Base-by-base conservation (phyloP, 2,329 filamentous ascomycete species). In the Cadophora sp. region DNA sequence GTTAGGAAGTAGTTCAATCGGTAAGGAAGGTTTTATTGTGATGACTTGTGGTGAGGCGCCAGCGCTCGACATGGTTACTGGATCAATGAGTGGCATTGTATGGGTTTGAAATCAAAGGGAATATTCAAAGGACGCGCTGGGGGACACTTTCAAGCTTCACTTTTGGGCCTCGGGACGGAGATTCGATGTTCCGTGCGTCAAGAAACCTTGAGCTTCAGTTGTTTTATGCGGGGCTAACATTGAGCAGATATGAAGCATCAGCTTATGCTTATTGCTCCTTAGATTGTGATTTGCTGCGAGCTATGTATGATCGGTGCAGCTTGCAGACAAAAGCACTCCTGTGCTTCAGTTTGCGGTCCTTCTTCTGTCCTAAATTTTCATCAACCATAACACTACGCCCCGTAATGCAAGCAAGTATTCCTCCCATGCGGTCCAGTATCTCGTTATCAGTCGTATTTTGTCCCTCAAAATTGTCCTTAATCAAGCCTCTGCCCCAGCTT, bases 1-100 rank as follows among this genome's bases (percentile, higher is more conserved):
- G 0, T 70, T 76, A 4, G 76, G 74, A 9, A 78, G 72, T 27
- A 77, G 68, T 11, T 78, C 76, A 29, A 75, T 72, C 67, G 76
- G 73, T n/a, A 66, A 58, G n/a, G 75, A 76, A 6, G 67, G 34
- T 63, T 76, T 75, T 3, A 62, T 14, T 40, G 68, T 68, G 27
- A 64, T 64, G 19, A 40, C 60, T 53, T 46, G 66, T 34, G 59
- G 71, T 26, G 67, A 65, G 37, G 62, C 67, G 40, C 43, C 60
- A 14, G 51, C 40, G 59, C 64, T 56, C 6, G 75, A 74, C 75
- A 77, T 77, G n/a, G 74, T 76, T 59, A 77, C 68, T 9, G 74
- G 74, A 51, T 77, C 75, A 59, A 77, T 73, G 68, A 77, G 73
- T 58, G 75, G 74, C 74, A 77, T 77, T 66, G n/a, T 68, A 22